Evolutionary conservation across 2,329 filamentous ascomycete species (phyloP), one percentile per base, ranked within the genome.

Genomic region (Plectosphaerella plurivora): DNA sequence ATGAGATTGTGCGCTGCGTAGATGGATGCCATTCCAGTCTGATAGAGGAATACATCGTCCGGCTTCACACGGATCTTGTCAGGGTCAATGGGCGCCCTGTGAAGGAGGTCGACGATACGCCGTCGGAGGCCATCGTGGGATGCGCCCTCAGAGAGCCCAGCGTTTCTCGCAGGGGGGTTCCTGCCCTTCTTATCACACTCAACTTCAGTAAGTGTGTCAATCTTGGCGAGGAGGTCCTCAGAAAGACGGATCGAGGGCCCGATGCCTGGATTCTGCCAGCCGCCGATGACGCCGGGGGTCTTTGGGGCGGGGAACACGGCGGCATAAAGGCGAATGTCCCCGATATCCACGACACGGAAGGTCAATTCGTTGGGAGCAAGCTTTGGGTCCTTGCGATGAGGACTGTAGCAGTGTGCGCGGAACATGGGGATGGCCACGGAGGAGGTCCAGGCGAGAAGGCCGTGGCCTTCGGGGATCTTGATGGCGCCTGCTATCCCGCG

Each of bases 11-110:
- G 74, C 2, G 70, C 55, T 22, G 71, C 63, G 51, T 73, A 77
- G 11, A 84, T 73, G 24, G 73, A 70, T 1, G 73, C 73, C 79
- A 83, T 83, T 24, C 80, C 80, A 0, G 76, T 76, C 5, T 73
- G 72, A 58, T 77, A 82, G 18, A 84, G 65, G 48, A 71, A 81
- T 1, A 84, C 72, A 54, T 83, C 78, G 3, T 66, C 65, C 4
- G 57, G 51, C 1, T n/a, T 51, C 1, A 67, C 61, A 47, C 57
- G 57, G 48, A 57, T 51, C n/a, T 61, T 58, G 6, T 57, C 57
- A 1, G 61, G 53, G 6, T 68, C 60, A 22, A 66, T 60, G 1
- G 73, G 63, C 1, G 71, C 74, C 5, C 74, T 69, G 51, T 70
- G 69, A 14, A 78, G 57, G 12, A 79, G 62, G 3, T 65, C 62